Percentiles rank a stretch among this genome's conserved stretches.
Conservation (phyloP, 1,284 basidiomycete genomes). For the Cryptococcus sp. region DNA sequence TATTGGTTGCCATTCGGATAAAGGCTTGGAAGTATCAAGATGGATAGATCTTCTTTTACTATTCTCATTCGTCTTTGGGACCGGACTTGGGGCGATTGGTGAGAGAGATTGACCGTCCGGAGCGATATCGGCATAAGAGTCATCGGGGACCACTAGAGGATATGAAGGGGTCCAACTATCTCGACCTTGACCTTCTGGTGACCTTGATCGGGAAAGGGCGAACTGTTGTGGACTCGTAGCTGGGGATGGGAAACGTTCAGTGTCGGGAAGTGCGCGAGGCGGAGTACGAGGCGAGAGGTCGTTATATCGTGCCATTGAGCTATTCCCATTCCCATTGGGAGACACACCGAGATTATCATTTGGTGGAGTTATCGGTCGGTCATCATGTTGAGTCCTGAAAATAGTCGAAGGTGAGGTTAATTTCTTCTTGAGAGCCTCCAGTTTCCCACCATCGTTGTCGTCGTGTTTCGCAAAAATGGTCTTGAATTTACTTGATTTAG, state of each 20-base stretch:
- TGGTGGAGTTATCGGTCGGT: background rate
- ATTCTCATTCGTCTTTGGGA: constrained; percentile 18
- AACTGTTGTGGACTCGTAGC: constrained; percentile 21
- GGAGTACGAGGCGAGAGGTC: constrained; percentile 13
- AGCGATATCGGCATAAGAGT: constrained; percentile 22
- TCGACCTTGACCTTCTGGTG: constrained; percentile 15
- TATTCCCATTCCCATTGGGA: background rate
- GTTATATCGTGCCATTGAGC: constrained; percentile 10
- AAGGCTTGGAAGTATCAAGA: background rate
- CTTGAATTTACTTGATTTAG: background rate
- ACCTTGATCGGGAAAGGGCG: constrained; percentile 16
- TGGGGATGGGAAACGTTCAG: constrained; percentile 13
- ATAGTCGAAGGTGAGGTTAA: constrained; percentile 17
- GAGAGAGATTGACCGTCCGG: constrained; percentile 19
- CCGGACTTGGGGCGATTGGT: background rate
- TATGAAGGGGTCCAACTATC: constrained; percentile 31
- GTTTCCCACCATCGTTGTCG: background rate
- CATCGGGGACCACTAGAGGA: constrained; percentile 25
- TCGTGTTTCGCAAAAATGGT: constrained; percentile 1
- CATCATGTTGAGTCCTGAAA: constrained; percentile 5
- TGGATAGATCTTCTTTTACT: constrained; percentile 18
- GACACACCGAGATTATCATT: background rate
- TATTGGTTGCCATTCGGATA: background rate
- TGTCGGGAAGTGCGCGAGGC: background rate
- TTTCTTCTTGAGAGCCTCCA: constrained; percentile 8